Evolutionary conservation across 2,329 filamentous ascomycete species (phyloP), one percentile per base, ranked within the genome.

Genomic region (Graphiopsis chlorocephala): DNA sequence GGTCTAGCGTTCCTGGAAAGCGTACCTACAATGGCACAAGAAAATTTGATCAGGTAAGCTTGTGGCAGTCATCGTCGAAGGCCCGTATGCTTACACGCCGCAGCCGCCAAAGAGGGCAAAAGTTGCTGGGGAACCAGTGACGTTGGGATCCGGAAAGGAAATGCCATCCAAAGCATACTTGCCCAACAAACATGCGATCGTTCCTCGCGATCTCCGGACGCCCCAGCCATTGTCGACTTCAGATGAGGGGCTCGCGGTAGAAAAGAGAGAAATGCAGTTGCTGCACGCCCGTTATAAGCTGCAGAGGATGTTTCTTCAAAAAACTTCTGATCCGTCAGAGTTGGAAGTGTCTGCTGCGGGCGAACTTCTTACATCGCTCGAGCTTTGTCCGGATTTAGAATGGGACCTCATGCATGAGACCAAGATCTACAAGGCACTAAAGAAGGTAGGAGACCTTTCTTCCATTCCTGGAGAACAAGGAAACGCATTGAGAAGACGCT

Each of bases 141-240:
- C 26, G 33, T 38, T 31, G 53, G 31, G 29, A 57, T 57, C 53
- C 23, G 53, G 29, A 57, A 31, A 57, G 53, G 20, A 57, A 57
- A 57, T 57, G 53, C 53, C 31, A 57, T 57, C 53, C 38, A 57
- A 57, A 57, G 53, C 53, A 38, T 29, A 57, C 53, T 57, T 57
- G 53, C 38, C 53, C 8, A 57, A 57, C 26, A 57, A 57, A 57
- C 25, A 20, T 35, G 53, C 53, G 53, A 57, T 25, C 38, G 53
- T 12, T 57, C 38, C 53, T 25, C 53, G 53, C 53, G n/a, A 57
- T 57, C 29, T 57, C 33, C 10, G 53, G 29, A 29, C 38, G 53
- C 11, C 53, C 29, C 53, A 29, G 25, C 53, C 15, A 29, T 57
- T 29, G 29, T 57, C 53, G 31, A 57, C 53, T 57, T 31, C 29